Evolutionary conservation across 1,284 basidiomycete genomes (phyloP).

Genomic region (Tetrapyrgos nigripes): DNA sequence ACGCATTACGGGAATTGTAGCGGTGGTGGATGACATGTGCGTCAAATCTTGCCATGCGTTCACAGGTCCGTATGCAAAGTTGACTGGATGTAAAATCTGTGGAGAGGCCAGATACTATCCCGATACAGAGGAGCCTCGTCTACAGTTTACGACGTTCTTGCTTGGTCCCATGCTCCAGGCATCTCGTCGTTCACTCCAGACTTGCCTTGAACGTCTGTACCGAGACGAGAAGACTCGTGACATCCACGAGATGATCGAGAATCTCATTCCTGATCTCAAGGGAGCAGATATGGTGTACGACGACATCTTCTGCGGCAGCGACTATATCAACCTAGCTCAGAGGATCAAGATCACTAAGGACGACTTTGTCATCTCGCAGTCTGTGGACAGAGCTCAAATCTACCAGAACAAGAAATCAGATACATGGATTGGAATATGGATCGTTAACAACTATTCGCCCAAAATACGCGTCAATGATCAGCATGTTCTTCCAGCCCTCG

Average conservation of each 20-base stretch:
- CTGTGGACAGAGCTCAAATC: constrained; percentile 40
- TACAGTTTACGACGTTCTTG: constrained; percentile 40
- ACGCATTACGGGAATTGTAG: constrained; percentile 32
- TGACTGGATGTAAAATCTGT: constrained; percentile 27
- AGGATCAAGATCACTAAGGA: constrained; percentile 26
- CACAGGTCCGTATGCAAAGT: constrained; percentile 32
- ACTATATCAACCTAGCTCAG: constrained; percentile 21
- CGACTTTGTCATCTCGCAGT: constrained; percentile 34
- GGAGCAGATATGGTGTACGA: too few relatives aligned
- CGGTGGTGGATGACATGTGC: constrained; percentile 38
- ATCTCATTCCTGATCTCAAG: too few relatives aligned
- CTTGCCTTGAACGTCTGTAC: constrained; percentile 32
- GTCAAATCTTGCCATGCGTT: constrained; percentile 37
- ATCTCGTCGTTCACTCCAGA: constrained; percentile 26
- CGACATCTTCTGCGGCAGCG: constrained; percentile 23
- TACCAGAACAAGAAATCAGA: constrained; percentile 38
- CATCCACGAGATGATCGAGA: constrained; percentile 19
- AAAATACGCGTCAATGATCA: constrained; percentile 25
- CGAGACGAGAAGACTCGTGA: constrained; percentile 10
- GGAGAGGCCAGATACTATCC: constrained; percentile 24
- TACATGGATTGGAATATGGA: constrained; percentile 36
- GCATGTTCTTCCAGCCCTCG: constrained; percentile 30
- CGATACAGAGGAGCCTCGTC: constrained; percentile 6
- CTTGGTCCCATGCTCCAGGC: constrained; percentile 44
- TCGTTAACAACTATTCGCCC: constrained; percentile 26